phyloP scores from a whole-genome alignment of 2,329 filamentous ascomycete genomes.

The Colletotrichum sp. region DNA sequence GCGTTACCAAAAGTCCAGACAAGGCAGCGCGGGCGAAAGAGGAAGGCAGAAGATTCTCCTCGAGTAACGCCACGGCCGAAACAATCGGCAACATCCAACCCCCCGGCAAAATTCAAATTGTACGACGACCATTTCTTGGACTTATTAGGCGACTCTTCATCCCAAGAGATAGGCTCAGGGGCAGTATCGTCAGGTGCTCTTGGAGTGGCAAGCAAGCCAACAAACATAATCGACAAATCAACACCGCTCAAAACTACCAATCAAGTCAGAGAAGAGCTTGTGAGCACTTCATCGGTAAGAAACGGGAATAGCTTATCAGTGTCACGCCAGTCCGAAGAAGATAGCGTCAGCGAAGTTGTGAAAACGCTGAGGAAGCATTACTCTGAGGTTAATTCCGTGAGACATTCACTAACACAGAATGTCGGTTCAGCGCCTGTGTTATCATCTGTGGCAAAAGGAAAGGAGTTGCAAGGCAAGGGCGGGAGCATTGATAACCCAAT shows the following conservation, averaged over 20 bases:
- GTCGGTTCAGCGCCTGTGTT: neutral
- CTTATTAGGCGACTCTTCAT: neutral
- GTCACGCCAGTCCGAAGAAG: neutral
- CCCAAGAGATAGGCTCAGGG: neutral
- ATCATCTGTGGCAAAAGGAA: too few relatives aligned
- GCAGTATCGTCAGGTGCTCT: neutral
- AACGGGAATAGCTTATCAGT: neutral
- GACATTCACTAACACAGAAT: neutral
- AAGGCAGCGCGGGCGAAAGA: neutral
- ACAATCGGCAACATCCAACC: neutral
- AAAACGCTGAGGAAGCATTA: neutral
- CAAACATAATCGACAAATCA: neutral
- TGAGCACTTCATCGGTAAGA: neutral
- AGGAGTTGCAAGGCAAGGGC: neutral
- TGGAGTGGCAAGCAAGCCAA: neutral
- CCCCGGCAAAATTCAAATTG: neutral
- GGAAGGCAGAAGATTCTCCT: accelerated
- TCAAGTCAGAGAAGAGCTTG: neutral
- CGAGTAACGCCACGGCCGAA: accelerated
- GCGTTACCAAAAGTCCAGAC: neutral
- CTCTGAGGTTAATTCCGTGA: neutral
- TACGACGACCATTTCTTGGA: neutral
- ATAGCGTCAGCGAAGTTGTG: neutral
- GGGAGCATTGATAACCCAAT: neutral
- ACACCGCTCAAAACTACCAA: neutral